Evolutionary conservation across 106 monocot genomes (phyloP), one percentile per base, ranked within the genome.

Genomic region (Apostasia ramifera): DNA sequence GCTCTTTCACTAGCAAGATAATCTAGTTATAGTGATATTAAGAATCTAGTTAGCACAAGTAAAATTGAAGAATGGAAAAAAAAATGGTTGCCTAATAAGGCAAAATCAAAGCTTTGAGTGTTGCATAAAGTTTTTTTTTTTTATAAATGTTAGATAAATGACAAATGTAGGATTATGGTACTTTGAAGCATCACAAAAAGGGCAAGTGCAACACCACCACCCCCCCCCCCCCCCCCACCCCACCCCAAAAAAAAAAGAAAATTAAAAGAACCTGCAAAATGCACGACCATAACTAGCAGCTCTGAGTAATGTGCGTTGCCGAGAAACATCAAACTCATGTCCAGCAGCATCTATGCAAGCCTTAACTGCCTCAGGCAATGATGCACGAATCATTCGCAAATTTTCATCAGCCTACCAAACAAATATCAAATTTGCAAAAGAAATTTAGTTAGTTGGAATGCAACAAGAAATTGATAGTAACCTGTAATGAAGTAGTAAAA

Each of bases 271-370:
- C 97, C 87, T 93, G 90, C 92, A 98, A 78, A 98, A 98, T 55
- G 98, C 87, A 44, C 79, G 98, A 13, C 98, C 93, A 81, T 98
- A 98, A 71, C 90, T 90, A 54, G 98, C 98, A 86, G 98, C 98
- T 78, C 93, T 87, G 61, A 98, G 74, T 59, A 98, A 83, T 42
- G 85, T 90, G 43, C 72, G 70, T 52, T 98, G 98, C 44, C 93
- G 86, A 74, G 83, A 88, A 79, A 81, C 39, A 85, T 93, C 88
- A 87, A 90, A 98, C 53, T 98, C 98, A 85, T 93, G 87, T 43
- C 98, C 93, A 67, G 98, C 90, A 76, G 98, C 93, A 85, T 98
- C 98, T 48, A 93, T 93, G 69, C 98, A 98, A 66, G 78, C 79
- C 66, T 98, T 81, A 71, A 98, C 85, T 52, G 98, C 98, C 72